phyloP scores from a whole-genome alignment of 345 rosid species.

The Kernera saxatilis region DNA sequence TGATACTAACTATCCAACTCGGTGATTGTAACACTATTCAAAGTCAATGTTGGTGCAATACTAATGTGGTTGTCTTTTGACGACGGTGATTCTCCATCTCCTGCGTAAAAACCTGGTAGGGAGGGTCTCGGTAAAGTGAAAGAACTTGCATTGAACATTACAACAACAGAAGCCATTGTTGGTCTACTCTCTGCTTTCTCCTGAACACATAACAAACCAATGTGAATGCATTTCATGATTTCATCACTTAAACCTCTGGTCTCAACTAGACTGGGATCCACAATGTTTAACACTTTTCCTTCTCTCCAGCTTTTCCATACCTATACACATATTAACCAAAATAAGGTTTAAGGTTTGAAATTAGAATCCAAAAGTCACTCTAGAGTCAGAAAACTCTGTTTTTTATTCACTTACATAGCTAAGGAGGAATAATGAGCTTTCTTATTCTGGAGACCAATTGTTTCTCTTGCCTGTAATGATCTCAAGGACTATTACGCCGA shows the following conservation, averaged over 20 bases:
- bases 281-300: background rate
- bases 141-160: conserved; percentile 18
- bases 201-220: conserved; percentile 23
- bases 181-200: conserved; percentile 18
- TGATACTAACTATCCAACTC: no score
- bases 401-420: conserved; percentile 17
- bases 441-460: conserved; percentile 18
- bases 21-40: background rate
- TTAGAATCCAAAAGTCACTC: no score
- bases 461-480: conserved; percentile 5
- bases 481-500: conserved; percentile 3
- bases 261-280: conserved; percentile 2
- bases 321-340: background rate
- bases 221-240: conserved; percentile 17
- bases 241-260: conserved; percentile 8
- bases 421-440: conserved; percentile 5
- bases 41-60: background rate
- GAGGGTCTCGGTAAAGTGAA: background rate
- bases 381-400: no score
- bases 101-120: background rate
- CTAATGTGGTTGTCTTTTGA: background rate
- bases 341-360: no score
- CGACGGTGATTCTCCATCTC: background rate
- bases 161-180: conserved; percentile 20
- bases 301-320: conserved; percentile 20